Evolutionary conservation across 1,284 basidiomycete species (phyloP), one percentile per base, ranked within the genome.

Genomic region (Takashimella koratensis): DNA sequence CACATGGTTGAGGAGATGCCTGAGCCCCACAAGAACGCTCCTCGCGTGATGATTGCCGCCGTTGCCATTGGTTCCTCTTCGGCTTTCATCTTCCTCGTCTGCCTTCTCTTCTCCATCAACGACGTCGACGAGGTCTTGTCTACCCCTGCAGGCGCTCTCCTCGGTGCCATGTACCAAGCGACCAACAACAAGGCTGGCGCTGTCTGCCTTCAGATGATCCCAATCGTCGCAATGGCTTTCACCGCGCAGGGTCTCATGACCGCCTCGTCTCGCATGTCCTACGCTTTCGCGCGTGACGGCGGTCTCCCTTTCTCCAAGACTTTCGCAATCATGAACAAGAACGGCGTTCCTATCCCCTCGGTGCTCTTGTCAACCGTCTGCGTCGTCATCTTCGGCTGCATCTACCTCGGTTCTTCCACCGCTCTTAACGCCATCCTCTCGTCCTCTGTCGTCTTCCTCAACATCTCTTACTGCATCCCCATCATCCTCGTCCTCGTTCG

Each of bases 241-340:
- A 64, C 65, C 16, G 61, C 65, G 12, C 62, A 64, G 51, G 70
- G 83, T 20, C 82, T 85, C 57, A 79, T 83, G 53, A 84, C 83
- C 46, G 84, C 83, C 2, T 81, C 83, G 11, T 86, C 84, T 1
- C 80, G 86, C 19, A 83, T 85, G 65, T 83, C 82, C 1, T 85
- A 84, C 77, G 82, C 83, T 36, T 87, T 88, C 59, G 85, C 86
- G 0, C 79, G 85, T 1, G 87, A 88, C 72, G 76, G 79, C 50
- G 86, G 84, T 6, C 78, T 87, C 20, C 85, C 84, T 1, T 81
- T 85, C 61, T 80, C 81, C 23, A 46, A 52, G 2, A 65, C 78
- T 46, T 83, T 86, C 66, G 69, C 81, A 2, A 74, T 71, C 26
- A 77, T 85, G 59, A 79, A 81, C 60, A 54, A 54, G 36, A 74